phyloP scores from a whole-genome alignment of 441 rosid genomes.

The Gossypium lobatum region DNA sequence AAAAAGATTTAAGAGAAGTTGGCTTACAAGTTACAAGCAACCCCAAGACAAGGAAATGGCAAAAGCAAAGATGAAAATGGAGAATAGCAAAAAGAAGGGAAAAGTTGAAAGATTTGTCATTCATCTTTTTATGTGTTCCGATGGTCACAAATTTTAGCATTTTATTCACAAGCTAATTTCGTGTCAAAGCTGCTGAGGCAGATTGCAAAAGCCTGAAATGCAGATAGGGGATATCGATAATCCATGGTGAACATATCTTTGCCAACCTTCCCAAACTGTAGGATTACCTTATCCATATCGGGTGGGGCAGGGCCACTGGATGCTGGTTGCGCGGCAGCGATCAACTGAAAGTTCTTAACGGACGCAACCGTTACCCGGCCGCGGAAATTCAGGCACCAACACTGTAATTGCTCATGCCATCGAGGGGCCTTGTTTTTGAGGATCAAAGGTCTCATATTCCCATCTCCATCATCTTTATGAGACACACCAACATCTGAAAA shows the following conservation, averaged over 20 bases:
- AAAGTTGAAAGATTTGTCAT: background rate
- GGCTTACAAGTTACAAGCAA: background rate
- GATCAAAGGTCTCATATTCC: constrained; percentile 33
- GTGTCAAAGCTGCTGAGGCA: constrained; percentile 61
- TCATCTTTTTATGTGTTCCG: background rate
- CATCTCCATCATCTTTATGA: constrained; percentile 21
- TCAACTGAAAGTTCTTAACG: constrained; percentile 48
- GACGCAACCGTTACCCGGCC: constrained; percentile 54
- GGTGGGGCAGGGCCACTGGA: constrained; percentile 25
- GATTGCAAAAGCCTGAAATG: constrained; percentile 56
- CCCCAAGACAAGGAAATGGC: background rate
- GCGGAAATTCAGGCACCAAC: constrained; percentile 51
- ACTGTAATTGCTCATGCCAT: constrained; percentile 52
- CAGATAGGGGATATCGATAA: constrained; percentile 46
- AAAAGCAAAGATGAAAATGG: background rate
- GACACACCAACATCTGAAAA: constrained; percentile 33
- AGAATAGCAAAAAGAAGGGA: background rate
- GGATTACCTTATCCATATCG: constrained; percentile 41
- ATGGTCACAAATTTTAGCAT: background rate
- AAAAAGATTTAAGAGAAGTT: too few species aligned
- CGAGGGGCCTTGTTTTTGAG: constrained; percentile 49
- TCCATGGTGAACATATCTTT: constrained; percentile 57
- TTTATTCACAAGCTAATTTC: constrained; percentile 53
- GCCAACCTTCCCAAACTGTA: constrained; percentile 52
- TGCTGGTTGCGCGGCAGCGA: constrained; percentile 26